Percentiles rank a stretch among this genome's conserved stretches.
Conservation (phyloP, 768 basidiomycete species). For the Tephrocybe sp. region DNA sequence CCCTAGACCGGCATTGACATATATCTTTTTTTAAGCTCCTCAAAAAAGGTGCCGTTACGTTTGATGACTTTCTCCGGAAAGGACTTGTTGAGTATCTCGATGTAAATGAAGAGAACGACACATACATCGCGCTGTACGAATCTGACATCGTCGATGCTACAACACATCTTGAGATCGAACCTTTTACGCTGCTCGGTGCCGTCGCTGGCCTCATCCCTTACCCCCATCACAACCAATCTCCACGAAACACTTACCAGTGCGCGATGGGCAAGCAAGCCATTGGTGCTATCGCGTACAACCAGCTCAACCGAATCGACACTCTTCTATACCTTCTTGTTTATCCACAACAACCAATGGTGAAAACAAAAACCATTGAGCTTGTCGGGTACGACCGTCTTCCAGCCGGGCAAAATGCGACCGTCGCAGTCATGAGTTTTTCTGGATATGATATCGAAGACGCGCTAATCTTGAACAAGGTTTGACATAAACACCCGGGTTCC, state of each 20-base stretch:
- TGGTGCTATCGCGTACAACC: constrained; percentile 97
- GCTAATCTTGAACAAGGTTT: constrained; percentile 88
- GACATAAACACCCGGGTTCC: constrained; percentile 10
- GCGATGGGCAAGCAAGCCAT: constrained; percentile 99
- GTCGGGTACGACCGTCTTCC: constrained; percentile 96
- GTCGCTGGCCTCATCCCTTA: constrained; percentile 99
- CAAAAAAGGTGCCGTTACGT: constrained; percentile 74
- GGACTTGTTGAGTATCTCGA: constrained; percentile 98
- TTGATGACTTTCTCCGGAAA: constrained; percentile 91
- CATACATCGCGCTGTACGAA: constrained; percentile 94
- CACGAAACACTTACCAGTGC: constrained; percentile 98
- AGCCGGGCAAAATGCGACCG: constrained; percentile 97
- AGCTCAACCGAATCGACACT: constrained; percentile 96
- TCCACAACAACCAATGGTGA: constrained; percentile 99
- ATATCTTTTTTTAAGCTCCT: constrained; percentile 58
- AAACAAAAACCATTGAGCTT: constrained; percentile 97
- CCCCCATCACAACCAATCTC: constrained; percentile 99
- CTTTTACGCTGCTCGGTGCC: constrained; percentile 95
- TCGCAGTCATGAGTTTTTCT: constrained; percentile 99
- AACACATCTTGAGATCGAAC: constrained; percentile 98
- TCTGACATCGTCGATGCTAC: constrained; percentile 76
- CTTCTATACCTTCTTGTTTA: constrained; percentile 97
- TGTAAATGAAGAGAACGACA: constrained; percentile 99
- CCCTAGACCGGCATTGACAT: constrained; percentile 7
- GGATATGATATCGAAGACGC: constrained; percentile 99